These are phyloP conservation scores for Lachancea waltii DNA, from an alignment of 805 yeast species.

Conservation along the genomic window DNA sequence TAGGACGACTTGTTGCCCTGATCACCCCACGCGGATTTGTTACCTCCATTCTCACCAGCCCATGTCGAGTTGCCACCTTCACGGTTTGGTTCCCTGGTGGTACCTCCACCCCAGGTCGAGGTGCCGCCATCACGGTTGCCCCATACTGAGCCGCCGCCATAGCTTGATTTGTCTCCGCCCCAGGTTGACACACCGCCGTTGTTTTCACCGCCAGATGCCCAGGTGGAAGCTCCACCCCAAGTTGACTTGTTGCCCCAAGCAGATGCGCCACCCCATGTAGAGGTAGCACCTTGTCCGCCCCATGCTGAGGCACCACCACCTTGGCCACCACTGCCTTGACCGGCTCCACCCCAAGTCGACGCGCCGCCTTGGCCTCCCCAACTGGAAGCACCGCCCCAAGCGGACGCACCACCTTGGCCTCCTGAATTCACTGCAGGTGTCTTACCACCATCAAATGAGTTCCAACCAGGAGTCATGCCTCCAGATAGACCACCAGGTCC, in stretches of 20 bases:
- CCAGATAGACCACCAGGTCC: conserved; percentile 34
- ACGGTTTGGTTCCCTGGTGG: conserved; percentile 2
- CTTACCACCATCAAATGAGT: conserved; percentile 45
- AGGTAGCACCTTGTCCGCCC: conserved; percentile 35
- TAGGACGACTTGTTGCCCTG: conserved; percentile 23
- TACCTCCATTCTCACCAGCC: conserved; percentile 31
- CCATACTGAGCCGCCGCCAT: conserved; percentile 42
- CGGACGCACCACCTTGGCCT: conserved; percentile 29
- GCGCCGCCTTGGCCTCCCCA: conserved; percentile 39
- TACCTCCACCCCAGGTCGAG: conserved; percentile 37
- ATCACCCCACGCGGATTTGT: conserved; percentile 36
- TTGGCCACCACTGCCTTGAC: conserved; percentile 27
- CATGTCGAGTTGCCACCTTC: conserved; percentile 30
- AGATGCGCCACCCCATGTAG: conserved; percentile 36
- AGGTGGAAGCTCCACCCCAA: conserved; percentile 47
- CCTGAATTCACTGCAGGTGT: conserved; percentile 36
- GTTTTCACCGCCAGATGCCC: conserved; percentile 34
- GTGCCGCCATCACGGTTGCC: conserved; percentile 37
- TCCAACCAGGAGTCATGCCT: conserved; percentile 50
- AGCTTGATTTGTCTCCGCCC: conserved; percentile 36
- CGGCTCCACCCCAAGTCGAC: conserved; percentile 33
- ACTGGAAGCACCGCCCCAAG: conserved; percentile 35
- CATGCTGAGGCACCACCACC: conserved; percentile 39
- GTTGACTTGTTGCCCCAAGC: conserved; percentile 33
- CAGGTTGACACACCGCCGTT: conserved; percentile 40